These are phyloP conservation scores for Bassia scoparia DNA, from an alignment of 148 eudicot species.

Conservation along the genomic window DNA sequence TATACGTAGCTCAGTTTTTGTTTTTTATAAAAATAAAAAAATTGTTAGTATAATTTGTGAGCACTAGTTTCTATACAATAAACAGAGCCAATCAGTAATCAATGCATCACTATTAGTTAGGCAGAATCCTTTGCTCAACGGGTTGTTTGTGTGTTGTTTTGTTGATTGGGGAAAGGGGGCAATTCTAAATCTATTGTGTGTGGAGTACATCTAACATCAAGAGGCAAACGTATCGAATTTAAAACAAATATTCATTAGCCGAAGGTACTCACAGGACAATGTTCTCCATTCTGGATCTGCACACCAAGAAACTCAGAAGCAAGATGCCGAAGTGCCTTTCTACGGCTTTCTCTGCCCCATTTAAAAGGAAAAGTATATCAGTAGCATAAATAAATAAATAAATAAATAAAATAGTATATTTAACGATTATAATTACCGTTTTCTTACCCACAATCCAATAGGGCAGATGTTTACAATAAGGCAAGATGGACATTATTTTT, in stretches of 20 bases:
- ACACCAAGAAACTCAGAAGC: slow-evolving; percentile 75
- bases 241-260: background rate
- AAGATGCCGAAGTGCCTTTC: slow-evolving; percentile 81
- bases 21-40: too few relatives aligned
- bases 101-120: background rate
- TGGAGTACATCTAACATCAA: background rate
- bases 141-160: too few relatives aligned
- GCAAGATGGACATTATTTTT: too few relatives aligned
- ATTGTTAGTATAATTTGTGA: background rate
- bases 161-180: too few relatives aligned
- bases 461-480: background rate
- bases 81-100: background rate
- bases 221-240: background rate
- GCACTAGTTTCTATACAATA: background rate
- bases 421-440: background rate
- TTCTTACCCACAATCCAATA: background rate
- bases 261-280: slow-evolving; percentile 77
- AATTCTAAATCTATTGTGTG: background rate
- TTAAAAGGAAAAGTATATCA: background rate
- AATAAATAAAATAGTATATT: background rate
- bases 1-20: background rate
- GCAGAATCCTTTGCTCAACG: background rate
- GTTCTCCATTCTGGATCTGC: slow-evolving; percentile 90
- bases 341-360: slow-evolving; percentile 54
- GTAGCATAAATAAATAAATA: background rate